Conservation (phyloP, 2,329 filamentous ascomycete genomes). For the Fusarium mundagurra region DNA sequence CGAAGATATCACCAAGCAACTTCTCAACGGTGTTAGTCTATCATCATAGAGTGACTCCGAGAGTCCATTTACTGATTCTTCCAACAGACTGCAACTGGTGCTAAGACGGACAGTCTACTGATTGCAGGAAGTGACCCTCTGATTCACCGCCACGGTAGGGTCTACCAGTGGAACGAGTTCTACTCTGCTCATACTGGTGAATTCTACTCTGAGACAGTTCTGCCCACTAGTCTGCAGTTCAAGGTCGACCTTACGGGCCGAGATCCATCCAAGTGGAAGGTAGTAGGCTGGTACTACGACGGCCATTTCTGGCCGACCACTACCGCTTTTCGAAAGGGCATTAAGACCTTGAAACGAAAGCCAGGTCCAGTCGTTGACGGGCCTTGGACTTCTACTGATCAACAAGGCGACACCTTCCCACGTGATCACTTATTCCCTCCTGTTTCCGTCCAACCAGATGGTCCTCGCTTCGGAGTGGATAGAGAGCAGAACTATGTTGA, state of each 20-base stretch:
- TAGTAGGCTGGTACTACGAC: conserved; percentile 65
- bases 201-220: conserved; percentile 54
- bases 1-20: conserved; percentile 19
- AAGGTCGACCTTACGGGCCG: conserved; percentile 60
- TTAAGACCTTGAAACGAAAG: neutral
- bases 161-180: conserved; percentile 60
- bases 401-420: neutral
- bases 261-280: conserved; percentile 60
- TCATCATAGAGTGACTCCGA: accelerated
- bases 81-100: conserved; percentile 21
- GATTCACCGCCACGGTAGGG: conserved; percentile 53
- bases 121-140: conserved; percentile 34
- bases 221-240: conserved; percentile 57
- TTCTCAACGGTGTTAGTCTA: conserved; percentile 25
- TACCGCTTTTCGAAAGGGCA: conserved; percentile 47
- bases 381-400: conserved; percentile 16
- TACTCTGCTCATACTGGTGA: conserved; percentile 48
- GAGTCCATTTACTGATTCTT: neutral
- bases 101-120: conserved; percentile 6
- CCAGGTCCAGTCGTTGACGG: conserved; percentile 20
- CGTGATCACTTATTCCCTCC: conserved; percentile 13
- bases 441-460: conserved; percentile 12
- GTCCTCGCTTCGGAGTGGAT: conserved; percentile 13
- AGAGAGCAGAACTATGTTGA: conserved; percentile 24
- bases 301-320: conserved; percentile 60